Conservation (phyloP, 148 eudicot species). For the Heliosperma pusillum region DNA sequence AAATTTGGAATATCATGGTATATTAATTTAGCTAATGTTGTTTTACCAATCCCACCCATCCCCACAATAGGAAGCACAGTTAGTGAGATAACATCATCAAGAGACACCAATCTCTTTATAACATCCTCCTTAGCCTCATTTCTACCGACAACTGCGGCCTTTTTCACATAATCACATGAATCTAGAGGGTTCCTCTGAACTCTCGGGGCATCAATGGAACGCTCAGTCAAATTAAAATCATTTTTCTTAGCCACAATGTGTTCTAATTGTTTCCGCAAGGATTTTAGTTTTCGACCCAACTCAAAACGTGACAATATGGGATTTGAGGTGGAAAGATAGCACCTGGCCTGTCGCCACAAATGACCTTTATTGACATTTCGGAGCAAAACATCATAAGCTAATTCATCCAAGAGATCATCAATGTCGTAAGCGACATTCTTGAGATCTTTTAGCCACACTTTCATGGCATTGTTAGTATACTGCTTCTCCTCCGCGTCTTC, state of each 20-base stretch:
- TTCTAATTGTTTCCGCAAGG: constrained; percentile 8
- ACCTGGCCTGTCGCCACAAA: not conserved
- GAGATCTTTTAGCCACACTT: too few species aligned
- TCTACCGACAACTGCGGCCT: not conserved
- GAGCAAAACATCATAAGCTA: not conserved
- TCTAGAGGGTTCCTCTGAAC: constrained; percentile 14
- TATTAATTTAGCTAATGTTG: not conserved
- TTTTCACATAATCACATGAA: not conserved
- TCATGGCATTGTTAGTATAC: too few species aligned
- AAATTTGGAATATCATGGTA: constrained; percentile 17
- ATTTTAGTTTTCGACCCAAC: constrained; percentile 19
- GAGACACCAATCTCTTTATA: not conserved
- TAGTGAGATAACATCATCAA: not conserved
- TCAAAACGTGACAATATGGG: not conserved
- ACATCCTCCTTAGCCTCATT: not conserved
- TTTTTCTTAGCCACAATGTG: constrained; percentile 15
- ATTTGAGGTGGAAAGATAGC: constrained; percentile 17
- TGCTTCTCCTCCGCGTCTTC: too few species aligned
- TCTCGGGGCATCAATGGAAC: not conserved
- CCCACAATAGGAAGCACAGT: not conserved
- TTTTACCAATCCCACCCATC: constrained; percentile 5
- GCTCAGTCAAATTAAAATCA: constrained; percentile 22
- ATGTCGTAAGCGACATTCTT: too few species aligned
- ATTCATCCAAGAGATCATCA: constrained; percentile 9
- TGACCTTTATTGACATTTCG: not conserved